Evolutionary conservation across 1,139 yeast species (phyloP).

Genomic region (Lodderomyces pseudojiufengensis): DNA sequence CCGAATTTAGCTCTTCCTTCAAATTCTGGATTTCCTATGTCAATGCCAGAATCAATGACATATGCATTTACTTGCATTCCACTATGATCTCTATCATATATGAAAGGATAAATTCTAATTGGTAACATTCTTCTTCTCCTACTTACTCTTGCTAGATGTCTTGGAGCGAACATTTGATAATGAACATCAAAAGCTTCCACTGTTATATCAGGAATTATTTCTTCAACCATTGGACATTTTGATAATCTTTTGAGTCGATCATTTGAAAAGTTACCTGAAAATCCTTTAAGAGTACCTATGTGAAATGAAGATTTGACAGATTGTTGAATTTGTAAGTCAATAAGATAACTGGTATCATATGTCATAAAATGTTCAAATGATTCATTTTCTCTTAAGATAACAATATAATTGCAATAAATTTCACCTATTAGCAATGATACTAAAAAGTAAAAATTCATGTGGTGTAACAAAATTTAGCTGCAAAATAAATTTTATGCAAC

Average conservation of each 20-base stretch:
- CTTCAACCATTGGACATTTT: conserved; percentile 48
- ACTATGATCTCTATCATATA: conserved; percentile 23
- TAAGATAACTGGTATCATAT: conserved; percentile 31
- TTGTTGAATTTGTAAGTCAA: conserved; percentile 35
- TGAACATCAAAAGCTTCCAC: conserved; percentile 43
- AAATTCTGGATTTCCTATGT: conserved; percentile 39
- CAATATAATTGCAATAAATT: conserved; percentile 12
- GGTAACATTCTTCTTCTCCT: conserved; percentile 35
- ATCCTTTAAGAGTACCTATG: conserved; percentile 63
- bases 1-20: conserved; percentile 45
- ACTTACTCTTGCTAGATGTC: conserved; percentile 65
- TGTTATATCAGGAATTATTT: conserved; percentile 54
- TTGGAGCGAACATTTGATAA: conserved; percentile 50
- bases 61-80: conserved; percentile 45
- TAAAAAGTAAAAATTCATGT: not conserved
- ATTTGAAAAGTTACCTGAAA: conserved; percentile 54
- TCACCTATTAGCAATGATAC: not conserved
- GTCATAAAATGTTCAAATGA: conserved; percentile 37
- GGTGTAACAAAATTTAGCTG: too few species aligned
- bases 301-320: conserved; percentile 44
- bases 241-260: conserved; percentile 45
- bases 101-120: conserved; percentile 19
- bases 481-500: too few species aligned
- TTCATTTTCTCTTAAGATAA: conserved; percentile 24
- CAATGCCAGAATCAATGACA: conserved; percentile 43